phyloP scores from a whole-genome alignment of 169 alveolate species.

The Besnoitia besnoiti region DNA sequence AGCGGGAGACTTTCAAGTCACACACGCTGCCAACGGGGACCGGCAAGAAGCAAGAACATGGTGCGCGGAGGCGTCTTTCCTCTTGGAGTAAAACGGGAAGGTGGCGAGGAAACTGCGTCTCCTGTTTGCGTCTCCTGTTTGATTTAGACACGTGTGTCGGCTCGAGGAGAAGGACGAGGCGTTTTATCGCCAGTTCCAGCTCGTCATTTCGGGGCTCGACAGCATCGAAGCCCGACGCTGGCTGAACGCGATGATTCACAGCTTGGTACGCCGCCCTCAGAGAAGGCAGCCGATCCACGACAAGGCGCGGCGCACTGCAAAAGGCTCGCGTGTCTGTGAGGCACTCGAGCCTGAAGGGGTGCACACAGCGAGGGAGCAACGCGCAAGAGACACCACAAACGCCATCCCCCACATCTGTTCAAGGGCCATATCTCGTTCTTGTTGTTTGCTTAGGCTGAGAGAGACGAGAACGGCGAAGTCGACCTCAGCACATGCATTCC shows the following conservation, averaged over 20 bases:
- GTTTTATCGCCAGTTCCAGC: constrained; percentile 83
- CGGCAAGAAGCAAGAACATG: too few species aligned
- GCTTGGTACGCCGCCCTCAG: constrained; percentile 72
- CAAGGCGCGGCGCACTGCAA: not conserved
- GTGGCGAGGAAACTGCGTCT: too few species aligned
- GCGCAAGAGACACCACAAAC: not conserved
- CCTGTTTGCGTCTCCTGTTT: not conserved
- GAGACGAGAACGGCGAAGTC: not conserved
- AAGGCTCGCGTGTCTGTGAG: not conserved
- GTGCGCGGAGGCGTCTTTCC: too few species aligned
- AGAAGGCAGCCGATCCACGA: not conserved
- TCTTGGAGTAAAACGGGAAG: too few species aligned
- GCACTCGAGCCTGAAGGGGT: not conserved
- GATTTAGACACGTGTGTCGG: constrained; percentile 46
- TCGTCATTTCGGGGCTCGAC: constrained; percentile 92
- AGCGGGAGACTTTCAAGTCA: not conserved
- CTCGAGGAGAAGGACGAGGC: constrained; percentile 80
- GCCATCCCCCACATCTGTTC: not conserved
- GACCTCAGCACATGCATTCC: constrained; percentile 61
- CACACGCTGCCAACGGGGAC: too few species aligned
- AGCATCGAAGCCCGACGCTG: constrained; percentile 92
- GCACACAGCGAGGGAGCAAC: not conserved
- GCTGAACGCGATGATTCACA: constrained; percentile 84
- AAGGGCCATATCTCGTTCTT: not conserved
- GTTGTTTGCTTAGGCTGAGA: not conserved